These are phyloP conservation scores for Capronia americana DNA, from an alignment of 2,329 filamentous ascomycete species.

Conservation along the genomic window DNA sequence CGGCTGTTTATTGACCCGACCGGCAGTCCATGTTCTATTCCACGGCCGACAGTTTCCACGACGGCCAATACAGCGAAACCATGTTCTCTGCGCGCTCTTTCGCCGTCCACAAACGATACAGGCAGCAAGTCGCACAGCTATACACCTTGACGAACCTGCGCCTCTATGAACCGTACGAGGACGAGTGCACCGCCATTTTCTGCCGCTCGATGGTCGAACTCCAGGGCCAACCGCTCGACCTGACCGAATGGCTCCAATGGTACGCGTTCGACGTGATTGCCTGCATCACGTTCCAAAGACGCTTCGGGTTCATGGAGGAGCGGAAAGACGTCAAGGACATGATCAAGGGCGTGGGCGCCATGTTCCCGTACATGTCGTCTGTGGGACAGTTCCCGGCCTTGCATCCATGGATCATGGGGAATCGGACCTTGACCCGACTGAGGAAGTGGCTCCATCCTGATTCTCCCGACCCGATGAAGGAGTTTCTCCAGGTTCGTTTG, in stretches of 20 bases:
- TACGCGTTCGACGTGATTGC: constrained; percentile 78
- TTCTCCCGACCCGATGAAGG: constrained; percentile 14
- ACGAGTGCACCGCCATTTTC: constrained; percentile 40
- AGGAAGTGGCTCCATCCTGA: background rate
- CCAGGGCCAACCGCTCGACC: constrained; percentile 25
- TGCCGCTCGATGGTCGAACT: constrained; percentile 21
- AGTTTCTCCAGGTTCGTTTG: constrained; percentile 18
- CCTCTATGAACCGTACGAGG: constrained; percentile 56
- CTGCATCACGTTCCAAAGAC: constrained; percentile 58
- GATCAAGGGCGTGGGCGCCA: constrained; percentile 39
- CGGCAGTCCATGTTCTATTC: constrained; percentile 14
- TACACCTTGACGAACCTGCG: constrained; percentile 58
- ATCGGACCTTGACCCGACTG: constrained; percentile 4
- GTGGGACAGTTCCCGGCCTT: constrained; percentile 13
- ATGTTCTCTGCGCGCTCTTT: constrained; percentile 23
- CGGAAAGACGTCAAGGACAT: constrained; percentile 70
- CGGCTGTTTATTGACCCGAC: constrained; percentile 3
- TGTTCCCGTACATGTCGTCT: constrained; percentile 28
- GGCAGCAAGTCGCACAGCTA: constrained; percentile 49
- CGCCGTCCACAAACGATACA: constrained; percentile 19
- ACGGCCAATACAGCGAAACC: constrained; percentile 14
- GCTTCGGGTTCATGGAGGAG: constrained; percentile 75
- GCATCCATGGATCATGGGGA: constrained; percentile 24
- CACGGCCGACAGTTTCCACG: constrained; percentile 6
- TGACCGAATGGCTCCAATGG: constrained; percentile 70